Evolutionary conservation across 169 alveolate genomes (phyloP), one percentile per base, ranked within the genome.

Genomic region (Plasmodium reichenowi): DNA sequence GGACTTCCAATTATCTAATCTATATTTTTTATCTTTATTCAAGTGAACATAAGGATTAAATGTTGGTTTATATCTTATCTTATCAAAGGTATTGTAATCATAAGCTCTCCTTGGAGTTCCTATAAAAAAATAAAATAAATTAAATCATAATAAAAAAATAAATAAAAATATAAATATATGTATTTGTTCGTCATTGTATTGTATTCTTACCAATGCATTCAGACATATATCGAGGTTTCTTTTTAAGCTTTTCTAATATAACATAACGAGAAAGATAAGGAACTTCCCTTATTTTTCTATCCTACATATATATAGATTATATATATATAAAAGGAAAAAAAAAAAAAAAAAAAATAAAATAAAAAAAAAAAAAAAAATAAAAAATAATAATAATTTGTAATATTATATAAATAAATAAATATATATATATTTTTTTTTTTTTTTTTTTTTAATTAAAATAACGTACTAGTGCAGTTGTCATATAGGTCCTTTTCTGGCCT

Each of bases 61-160:
- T 4, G 97, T 94, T 45, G 97, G 97, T 24, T 90, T 88, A 62
- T 94, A 92, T 58, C 98, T 92, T 1, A 96, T 88, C 50, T 96
- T 96, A 72, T 96, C 96, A n/a, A 93, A 88, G 52, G 94, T 26
- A 74, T 95, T 95, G 67, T 92, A 94, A 66, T 83, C 95, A 87
- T 94, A 95, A 73, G 95, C 97, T 54, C 96, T 72, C 66, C 98
- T 94, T 1, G 98, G 98, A 6, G 98, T 96, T 9, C 96, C 96
- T 88, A 54, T 26, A 24, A 26, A 38, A 70, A 72, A 64, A n/a
- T 10, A 10, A 9, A 10, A n/a, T 54, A 29, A 29, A 29, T 29
- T 0, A 29, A 29, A 29, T 1, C 38, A 29, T 29, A 29, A 29
- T 29, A 54, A 54, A 54, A 9, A 54, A 6, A 20, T 9, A 12